Base-by-base conservation (phyloP, 2,329 filamentous ascomycete genomes). In the Lecanosticta acicola region DNA sequence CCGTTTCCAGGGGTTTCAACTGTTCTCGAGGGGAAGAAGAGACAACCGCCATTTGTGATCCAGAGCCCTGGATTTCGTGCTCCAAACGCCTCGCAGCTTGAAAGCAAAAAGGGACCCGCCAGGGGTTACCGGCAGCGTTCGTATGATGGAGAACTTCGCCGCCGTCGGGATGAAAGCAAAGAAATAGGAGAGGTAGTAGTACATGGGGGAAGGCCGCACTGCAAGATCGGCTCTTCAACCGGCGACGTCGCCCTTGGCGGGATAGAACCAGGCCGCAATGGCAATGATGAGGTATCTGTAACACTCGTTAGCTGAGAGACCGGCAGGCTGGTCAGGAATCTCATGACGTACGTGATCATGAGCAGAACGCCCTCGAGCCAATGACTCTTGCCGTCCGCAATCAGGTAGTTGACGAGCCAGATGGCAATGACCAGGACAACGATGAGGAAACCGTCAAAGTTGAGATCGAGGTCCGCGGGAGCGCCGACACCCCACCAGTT, bases 361-460 rank as follows among this genome's bases (percentile, higher is more conserved):
- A 83, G 67, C 42, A 83, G 60, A 5, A 81, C 68, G 13, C 80
- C 80, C 61, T 83, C 80, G 8, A 83, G 70, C 78, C 72, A 74
- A 61, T 75, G 65, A 21, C 54, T 59, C 45, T 66, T 64, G 38
- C 65, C 65, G 48, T 67, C 64, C 67, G 75, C 72, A 38, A 83
- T 82, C 14, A 83, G 69, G 56, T 82, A 82, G 60, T 81, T 83
- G 36, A 82, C 77, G 52, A 79, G 55, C 40, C 75, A 62, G n/a
- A 75, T 68, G 2, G 53, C 26, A 64, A 82, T 74, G 49, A 83
- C 83, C 1, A 83, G 65, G 1, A 78, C 68, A 2, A 75, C 84
- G 11, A 95, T 83, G 69, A 95, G 87, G 72, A 96, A 96, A 1
- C 82, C 82, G 61, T 94, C 87, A 63, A 95, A 93, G 64, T 84